Base-by-base conservation (phyloP, 2,329 filamentous ascomycete species). In the Fusarium sp. region DNA sequence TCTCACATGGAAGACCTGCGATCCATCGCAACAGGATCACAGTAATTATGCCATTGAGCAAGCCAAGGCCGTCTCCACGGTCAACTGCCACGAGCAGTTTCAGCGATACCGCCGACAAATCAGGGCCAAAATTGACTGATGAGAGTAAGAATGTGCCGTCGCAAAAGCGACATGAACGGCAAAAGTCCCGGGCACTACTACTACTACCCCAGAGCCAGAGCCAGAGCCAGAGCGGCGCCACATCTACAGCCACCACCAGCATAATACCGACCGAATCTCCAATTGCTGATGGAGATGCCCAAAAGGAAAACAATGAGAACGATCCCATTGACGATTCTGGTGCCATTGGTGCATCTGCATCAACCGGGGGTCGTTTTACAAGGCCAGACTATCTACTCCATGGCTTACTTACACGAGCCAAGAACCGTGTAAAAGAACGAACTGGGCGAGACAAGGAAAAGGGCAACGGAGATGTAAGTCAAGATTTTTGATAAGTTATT, bases 391-490 rank as follows among this genome's bases (percentile, higher is more conserved):
- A 68, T 55, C 51, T 73, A 20, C 59, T 78, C 38, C 75, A 75
- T 44, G 74, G 64, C 30, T 64, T 78, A 26, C 67, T 78, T 57
- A 57, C 73, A 22, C 66, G 76, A 42, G 76, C 75, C 26, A 75
- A 61, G 62, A 77, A 75, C 55, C 73, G 75, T 51, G 73, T 78
- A 44, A 77, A 62, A 47, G 76, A 78, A 26, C 72, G 73, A 54
- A 62, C 56, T 26, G 72, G 68, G 41, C 68, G 68, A 50, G 45
- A 58, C 24, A 59, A 59, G 42, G 71, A 57, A 24, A 58, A 57
- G n/a, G 50, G 18, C 24, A 59, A 68, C 44, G 62, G 68, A 60
- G 58, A 66, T 75, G 76, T 78, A 78, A 78, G 76, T 74, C 42
- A 55, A 64, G 41, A 41, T 70, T 54, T 54, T 66, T 55, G 26